Base-by-base conservation (phyloP, 108 stramenopile species). In the Thalassiosira profunda region DNA sequence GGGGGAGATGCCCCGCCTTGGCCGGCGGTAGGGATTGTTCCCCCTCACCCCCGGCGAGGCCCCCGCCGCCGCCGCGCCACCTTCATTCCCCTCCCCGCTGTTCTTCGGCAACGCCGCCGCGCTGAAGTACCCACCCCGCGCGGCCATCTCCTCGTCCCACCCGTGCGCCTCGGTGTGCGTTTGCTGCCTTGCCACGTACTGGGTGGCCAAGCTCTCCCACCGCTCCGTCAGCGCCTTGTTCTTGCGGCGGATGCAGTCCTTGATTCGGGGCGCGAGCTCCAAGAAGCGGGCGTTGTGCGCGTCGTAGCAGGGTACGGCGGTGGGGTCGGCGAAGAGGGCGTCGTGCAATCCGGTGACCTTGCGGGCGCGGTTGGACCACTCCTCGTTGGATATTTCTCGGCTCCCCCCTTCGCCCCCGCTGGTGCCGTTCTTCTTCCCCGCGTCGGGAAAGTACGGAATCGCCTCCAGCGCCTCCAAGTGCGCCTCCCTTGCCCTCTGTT, bases 21-120 rank as follows among this genome's bases (percentile, higher is more conserved):
- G 85, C 36, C 93, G 64, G 4, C 93, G 82, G 58, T 94, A 94
- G 10, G 93, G 93, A 55, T 94, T 94, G 33, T 86, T 88, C 21
- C 69, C 73, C 25, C 65, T 53, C 1, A 52, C 62, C 3, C 15
- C 56, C 18, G 54, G 24, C 35, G 29, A 53, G 5, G 55, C 52
- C n/a, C 37, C 54, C 55, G 28, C 54, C 14, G 26, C 28, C 4
- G 52, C 53, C 18, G 28, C 47, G 21, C 49, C 60, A n/a, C n/a
- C n/a, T n/a, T n/a, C n/a, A n/a, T n/a, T n/a, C n/a, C n/a, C n/a
- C n/a, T n/a, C n/a, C n/a, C n/a, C n/a, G n/a, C n/a, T n/a, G n/a
- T n/a, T n/a, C n/a, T n/a, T n/a, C n/a, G 77, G 65, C 20, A 71
- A 68, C 25, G 56, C 55, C 14, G 71, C 57, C 3, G 65, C 59